Evolutionary conservation across 2,329 filamentous ascomycete genomes (phyloP), one percentile per base, ranked within the genome.

Genomic region (Exophiala xenobiotica): DNA sequence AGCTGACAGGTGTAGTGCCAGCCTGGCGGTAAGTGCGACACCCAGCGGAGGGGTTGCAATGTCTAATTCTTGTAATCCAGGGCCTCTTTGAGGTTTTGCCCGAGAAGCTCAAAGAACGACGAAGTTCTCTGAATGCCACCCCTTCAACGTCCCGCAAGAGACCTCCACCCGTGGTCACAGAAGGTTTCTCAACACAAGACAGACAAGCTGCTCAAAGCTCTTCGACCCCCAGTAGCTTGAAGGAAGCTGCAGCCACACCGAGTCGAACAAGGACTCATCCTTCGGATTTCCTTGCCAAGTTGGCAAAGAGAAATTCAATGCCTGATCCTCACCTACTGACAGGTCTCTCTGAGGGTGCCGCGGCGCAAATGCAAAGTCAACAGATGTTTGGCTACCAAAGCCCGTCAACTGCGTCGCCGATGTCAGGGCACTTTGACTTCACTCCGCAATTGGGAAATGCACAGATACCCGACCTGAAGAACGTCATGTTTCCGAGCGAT

Each of bases 71-170:
- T 23, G 14, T 23, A 5, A 24, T 45, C 3, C 61, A 93, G 88
- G 78, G 78, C 42, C 78, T 96, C 6, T 96, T 97, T 66, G 88
- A 93, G 54, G 83, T 90, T 64, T 71, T 97, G 1, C 90, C 91
- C 1, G 85, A 87, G 44, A 79, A 79, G 50, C 74, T 95, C 26
- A 85, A 84, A 61, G 75, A 80, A 48, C 67, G 72, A 26, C 71
- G 77, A 51, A 74, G 70, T 41, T 71, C 72, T 18, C 59, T 65
- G 12, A 72, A 72, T 39, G 65, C 71, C 8, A 50, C 60, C 6
- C 67, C 70, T n/a, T 70, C 69, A 24, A 54, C 42, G 6, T 74
- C 72, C 52, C 74, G 78, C 58, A 78, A 79, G 57, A 71, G 76
- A n/a, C 66, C 69, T 4, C 67, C 69, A 2, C 68, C 72, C 5